A percentile compares a stretch with the other conserved stretches of the same genome.
Conservation (phyloP, 108 stramenopile species). For the Poteriospumella lacustris region DNA sequence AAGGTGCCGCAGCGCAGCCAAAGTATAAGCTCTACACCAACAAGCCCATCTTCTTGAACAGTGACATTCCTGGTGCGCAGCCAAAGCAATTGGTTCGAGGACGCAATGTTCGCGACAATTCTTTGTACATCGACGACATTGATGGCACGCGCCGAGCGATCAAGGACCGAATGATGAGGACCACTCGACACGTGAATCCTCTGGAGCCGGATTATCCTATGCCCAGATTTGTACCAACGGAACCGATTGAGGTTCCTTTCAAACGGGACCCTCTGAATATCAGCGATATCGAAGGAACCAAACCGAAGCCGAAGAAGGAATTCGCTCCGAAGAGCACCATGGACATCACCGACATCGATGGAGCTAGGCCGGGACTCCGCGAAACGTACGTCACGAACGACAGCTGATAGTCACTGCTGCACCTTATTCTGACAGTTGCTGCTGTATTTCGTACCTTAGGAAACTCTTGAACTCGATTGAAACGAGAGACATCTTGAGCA, state of each 20-base stretch:
- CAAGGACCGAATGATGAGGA: conserved; percentile 20
- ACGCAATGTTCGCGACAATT: conserved; percentile 37
- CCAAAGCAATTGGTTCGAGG: conserved; percentile 10
- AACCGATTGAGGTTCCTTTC: conserved; percentile 31
- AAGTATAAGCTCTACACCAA: conserved; percentile 33
- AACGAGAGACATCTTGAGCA: not conserved
- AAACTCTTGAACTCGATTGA: conserved; percentile 23
- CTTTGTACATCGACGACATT: conserved; percentile 48
- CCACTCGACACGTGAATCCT: conserved; percentile 41
- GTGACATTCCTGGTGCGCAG: conserved; percentile 24
- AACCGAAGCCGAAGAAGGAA: conserved; percentile 35
- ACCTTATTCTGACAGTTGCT: conserved; percentile 43
- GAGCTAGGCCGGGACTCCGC: conserved; percentile 36
- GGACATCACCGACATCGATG: conserved; percentile 49
- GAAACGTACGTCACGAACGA: not conserved
- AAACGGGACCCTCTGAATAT: conserved; percentile 38
- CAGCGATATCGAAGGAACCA: conserved; percentile 51
- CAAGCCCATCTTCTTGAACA: conserved; percentile 35
- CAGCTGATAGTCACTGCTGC: not conserved
- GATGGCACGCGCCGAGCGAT: conserved; percentile 41
- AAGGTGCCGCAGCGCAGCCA: conserved; percentile 31
- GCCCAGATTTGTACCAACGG: conserved; percentile 32
- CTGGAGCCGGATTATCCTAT: conserved; percentile 51
- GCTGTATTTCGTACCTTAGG: conserved; percentile 31
- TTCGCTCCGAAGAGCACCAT: conserved; percentile 32